Percentiles rank a stretch among this genome's conserved stretches.
Evolutionary conservation across 2,329 filamentous ascomycete genomes (phyloP).

Genomic region (Colletotrichum nymphaeae): DNA sequence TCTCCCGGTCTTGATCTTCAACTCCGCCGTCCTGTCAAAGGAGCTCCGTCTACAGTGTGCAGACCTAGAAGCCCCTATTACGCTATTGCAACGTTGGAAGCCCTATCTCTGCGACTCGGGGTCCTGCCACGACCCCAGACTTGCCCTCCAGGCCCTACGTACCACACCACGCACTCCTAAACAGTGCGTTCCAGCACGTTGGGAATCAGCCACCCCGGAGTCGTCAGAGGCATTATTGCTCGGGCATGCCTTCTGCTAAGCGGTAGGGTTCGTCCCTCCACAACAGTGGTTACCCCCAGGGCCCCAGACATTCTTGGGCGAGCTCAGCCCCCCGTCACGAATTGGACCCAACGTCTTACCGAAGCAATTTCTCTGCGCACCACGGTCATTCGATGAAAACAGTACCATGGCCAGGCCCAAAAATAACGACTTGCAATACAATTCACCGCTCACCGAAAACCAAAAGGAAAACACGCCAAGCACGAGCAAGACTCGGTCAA

Average conservation of each 20-base stretch:
- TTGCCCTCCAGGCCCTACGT: background rate
- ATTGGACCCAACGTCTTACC: background rate
- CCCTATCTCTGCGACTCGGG: background rate
- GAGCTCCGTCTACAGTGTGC: background rate
- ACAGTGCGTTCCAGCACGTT: slow-evolving; percentile 1
- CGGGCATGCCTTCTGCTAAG: background rate
- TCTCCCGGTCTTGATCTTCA: background rate
- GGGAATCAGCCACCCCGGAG: slow-evolving; percentile 16
- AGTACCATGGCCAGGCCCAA: background rate
- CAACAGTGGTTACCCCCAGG: background rate
- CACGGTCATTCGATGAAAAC: slow-evolving; percentile 18
- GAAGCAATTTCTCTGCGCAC: slow-evolving; percentile 23
- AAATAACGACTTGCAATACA: background rate
- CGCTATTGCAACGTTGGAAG: slow-evolving; percentile 13
- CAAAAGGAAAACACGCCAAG: background rate
- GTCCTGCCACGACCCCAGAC: background rate
- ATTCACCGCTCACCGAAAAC: slow-evolving; percentile 17
- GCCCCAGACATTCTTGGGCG: background rate
- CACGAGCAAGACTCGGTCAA: background rate
- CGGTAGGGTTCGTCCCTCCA: slow-evolving; percentile 5
- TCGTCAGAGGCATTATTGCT: background rate
- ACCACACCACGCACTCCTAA: background rate
- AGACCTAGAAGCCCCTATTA: background rate
- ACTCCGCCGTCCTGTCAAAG: slow-evolving; percentile 4
- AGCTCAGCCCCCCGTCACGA: background rate